Percentiles rank a stretch among this genome's conserved stretches.
phyloP scores from a whole-genome alignment of 306 rosid genomes.

The Arachis stenosperma region DNA sequence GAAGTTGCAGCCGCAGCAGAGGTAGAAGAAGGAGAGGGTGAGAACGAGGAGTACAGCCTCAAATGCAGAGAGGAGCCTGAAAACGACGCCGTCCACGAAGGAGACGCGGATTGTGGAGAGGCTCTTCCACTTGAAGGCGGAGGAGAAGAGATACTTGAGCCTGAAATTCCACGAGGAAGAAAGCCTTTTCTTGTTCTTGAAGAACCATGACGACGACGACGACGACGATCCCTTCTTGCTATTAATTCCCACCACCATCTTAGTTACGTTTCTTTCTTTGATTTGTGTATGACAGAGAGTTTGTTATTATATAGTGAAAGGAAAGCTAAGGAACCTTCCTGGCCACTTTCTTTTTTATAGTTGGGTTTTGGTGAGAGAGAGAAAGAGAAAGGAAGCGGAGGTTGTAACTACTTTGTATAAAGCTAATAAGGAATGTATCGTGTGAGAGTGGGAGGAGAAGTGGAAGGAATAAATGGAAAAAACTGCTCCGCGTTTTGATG shows the following conservation, averaged over 20 bases:
- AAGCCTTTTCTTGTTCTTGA: constrained; percentile 62
- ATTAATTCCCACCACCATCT: constrained; percentile 2
- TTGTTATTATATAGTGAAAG: constrained; percentile 10
- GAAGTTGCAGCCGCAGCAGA: constrained; percentile 70
- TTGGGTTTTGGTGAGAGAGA: too few species aligned
- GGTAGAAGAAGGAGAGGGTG: constrained; percentile 56
- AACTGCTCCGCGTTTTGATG: constrained; percentile 29
- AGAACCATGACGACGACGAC: constrained; percentile 23
- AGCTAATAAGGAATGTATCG: neutral
- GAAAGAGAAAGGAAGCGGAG: too few species aligned
- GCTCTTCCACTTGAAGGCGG: constrained; percentile 58
- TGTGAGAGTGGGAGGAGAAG: neutral
- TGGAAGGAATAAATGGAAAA: constrained; percentile 6
- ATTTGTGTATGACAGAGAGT: neutral
- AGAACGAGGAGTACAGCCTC: constrained; percentile 60
- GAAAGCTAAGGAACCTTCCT: constrained; percentile 31
- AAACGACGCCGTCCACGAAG: constrained; percentile 54
- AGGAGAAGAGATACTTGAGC: constrained; percentile 53
- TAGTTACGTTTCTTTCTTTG: neutral
- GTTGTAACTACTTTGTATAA: too few species aligned
- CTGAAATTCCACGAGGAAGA: constrained; percentile 39
- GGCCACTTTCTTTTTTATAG: neutral
- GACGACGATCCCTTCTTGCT: constrained; percentile 43
- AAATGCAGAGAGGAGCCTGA: constrained; percentile 59
- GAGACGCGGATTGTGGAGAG: constrained; percentile 49